These are phyloP conservation scores for Epichloe gansuensis DNA, from an alignment of 2,329 filamentous ascomycete species.

Conservation along the genomic window DNA sequence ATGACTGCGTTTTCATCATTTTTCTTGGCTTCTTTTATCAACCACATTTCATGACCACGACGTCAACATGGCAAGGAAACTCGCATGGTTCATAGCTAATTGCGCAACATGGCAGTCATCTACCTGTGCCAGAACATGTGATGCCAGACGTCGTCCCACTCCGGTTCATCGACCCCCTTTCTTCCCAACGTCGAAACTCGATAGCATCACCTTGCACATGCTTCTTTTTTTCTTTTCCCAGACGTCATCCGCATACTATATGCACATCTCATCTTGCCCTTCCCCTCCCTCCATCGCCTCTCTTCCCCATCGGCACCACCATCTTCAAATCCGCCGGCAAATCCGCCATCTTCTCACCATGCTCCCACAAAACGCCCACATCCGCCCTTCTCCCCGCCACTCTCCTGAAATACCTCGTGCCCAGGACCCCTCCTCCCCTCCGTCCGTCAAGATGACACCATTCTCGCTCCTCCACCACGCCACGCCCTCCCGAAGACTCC, in stretches of 20 bases:
- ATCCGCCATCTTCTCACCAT: slow-evolving; percentile 54
- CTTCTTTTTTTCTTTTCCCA: not conserved
- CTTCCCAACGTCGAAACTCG: not conserved
- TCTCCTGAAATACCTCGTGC: slow-evolving; percentile 55
- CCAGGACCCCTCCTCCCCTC: slow-evolving; percentile 48
- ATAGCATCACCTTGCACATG: too few species aligned
- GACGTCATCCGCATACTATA: not conserved
- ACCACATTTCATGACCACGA: too few species aligned
- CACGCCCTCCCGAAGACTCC: slow-evolving; percentile 48
- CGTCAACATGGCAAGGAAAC: too few species aligned
- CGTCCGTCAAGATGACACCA: slow-evolving; percentile 58
- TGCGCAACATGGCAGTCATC: too few species aligned
- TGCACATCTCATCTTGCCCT: not conserved
- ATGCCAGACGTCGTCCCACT: not conserved
- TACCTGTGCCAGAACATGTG: not conserved
- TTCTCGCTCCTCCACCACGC: slow-evolving; percentile 74
- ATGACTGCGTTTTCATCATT: not conserved
- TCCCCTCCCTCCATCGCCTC: slow-evolving; percentile 26
- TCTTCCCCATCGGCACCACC: slow-evolving; percentile 36
- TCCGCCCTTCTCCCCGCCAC: slow-evolving; percentile 51
- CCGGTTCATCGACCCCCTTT: not conserved
- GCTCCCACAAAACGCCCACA: slow-evolving; percentile 56
- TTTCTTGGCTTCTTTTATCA: too few species aligned
- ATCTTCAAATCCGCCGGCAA: slow-evolving; percentile 48
- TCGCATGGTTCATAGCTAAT: not conserved